These are phyloP conservation scores for Plasmodium sp. DNA, from an alignment of 169 alveolate species.

Conservation along the genomic window DNA sequence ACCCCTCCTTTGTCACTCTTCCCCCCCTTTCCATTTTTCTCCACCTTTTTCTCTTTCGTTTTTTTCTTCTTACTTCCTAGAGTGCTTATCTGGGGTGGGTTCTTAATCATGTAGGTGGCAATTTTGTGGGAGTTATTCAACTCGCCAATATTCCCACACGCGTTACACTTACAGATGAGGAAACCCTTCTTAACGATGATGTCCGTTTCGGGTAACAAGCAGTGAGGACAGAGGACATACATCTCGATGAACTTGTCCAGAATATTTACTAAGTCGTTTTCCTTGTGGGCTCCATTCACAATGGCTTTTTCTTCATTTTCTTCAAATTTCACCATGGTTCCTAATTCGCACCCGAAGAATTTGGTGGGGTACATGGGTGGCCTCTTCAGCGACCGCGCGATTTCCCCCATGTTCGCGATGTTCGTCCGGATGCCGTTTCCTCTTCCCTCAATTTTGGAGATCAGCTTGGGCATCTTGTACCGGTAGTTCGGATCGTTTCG, in stretches of 20 bases:
- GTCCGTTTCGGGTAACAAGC: constrained; percentile 98
- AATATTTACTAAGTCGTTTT: constrained; percentile 91
- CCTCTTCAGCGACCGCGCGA: constrained; percentile 94
- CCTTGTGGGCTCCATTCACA: constrained; percentile 96
- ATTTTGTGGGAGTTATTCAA: constrained; percentile 97
- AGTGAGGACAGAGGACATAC: constrained; percentile 97
- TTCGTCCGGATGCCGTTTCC: constrained; percentile 99
- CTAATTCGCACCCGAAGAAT: constrained; percentile 96
- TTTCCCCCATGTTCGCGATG: constrained; percentile 97
- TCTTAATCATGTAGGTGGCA: constrained; percentile 95
- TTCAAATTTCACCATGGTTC: constrained; percentile 96
- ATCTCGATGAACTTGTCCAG: constrained; percentile 98
- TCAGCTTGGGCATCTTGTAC: constrained; percentile 97
- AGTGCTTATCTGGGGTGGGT: constrained; percentile 93
- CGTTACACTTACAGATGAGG: constrained; percentile 94
- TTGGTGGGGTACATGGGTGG: constrained; percentile 95
- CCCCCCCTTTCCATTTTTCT: constrained; percentile 65
- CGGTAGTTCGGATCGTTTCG: constrained; percentile 97
- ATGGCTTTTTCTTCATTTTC: constrained; percentile 95
- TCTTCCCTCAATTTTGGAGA: constrained; percentile 94
- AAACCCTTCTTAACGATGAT: constrained; percentile 92
- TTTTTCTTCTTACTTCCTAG: constrained; percentile 76
- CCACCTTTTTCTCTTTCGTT: constrained; percentile 69
- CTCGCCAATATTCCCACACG: constrained; percentile 97
- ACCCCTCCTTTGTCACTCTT: constrained; percentile 57